phyloP scores from a whole-genome alignment of 768 basidiomycete species.

The Mrakia hoshinonis region DNA sequence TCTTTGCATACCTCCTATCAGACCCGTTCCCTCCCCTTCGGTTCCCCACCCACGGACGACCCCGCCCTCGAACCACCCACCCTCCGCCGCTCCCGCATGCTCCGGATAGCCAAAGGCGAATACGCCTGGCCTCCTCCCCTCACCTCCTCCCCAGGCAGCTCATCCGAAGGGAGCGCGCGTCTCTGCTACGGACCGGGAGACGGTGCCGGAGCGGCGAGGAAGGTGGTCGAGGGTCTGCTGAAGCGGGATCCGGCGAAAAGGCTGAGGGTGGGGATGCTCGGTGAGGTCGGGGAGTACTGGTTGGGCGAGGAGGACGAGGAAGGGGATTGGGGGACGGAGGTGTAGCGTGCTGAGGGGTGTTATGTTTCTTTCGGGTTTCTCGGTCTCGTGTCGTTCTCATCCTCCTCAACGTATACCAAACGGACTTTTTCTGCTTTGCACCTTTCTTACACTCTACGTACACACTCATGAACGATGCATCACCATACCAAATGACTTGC shows the following conservation, averaged over 20 bases:
- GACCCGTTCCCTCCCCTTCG: constrained; percentile 67
- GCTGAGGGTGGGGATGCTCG: constrained; percentile 5
- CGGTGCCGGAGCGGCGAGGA: constrained; percentile 5
- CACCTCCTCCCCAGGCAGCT: neutral
- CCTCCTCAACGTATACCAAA: too few species aligned
- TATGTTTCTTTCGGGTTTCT: too few species aligned
- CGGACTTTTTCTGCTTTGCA: too few species aligned
- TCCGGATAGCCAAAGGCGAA: constrained; percentile 71
- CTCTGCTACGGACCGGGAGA: neutral
- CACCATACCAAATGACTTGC: too few species aligned
- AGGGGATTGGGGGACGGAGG: constrained; percentile 15
- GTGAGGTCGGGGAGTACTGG: neutral
- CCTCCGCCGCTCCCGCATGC: constrained; percentile 46
- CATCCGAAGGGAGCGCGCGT: neutral
- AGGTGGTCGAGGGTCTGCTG: constrained; percentile 14
- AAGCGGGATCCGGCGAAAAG: constrained; percentile 19
- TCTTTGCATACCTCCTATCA: neutral
- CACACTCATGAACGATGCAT: too few species aligned
- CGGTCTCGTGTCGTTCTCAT: too few species aligned
- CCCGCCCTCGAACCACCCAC: constrained; percentile 22
- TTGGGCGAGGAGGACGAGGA: neutral
- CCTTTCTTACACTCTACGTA: too few species aligned
- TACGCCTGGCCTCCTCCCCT: constrained; percentile 56
- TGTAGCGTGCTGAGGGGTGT: neutral
- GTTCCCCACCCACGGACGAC: constrained; percentile 25